Percentiles rank a stretch among this genome's conserved stretches.
phyloP scores from a whole-genome alignment of 2,329 filamentous ascomycete genomes.

The Exophiala bonariae region DNA sequence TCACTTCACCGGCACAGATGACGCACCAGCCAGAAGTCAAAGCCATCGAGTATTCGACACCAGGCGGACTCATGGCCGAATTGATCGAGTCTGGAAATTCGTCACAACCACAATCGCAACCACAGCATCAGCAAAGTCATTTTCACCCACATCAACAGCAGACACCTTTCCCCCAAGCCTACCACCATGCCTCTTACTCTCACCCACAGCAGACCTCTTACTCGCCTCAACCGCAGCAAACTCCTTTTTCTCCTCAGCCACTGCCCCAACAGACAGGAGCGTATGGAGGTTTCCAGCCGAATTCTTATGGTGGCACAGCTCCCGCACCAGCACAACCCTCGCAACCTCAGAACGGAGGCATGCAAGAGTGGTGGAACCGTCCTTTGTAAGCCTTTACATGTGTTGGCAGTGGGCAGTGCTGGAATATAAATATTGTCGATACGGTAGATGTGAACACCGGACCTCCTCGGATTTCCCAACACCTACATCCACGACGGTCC shows the following conservation, averaged over 20 bases:
- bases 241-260: neutral
- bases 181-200: neutral
- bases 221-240: neutral
- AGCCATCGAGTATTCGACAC: conserved; percentile 12
- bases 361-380: conserved; percentile 21
- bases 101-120: conserved; percentile 9
- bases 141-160: neutral
- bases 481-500: no score
- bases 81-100: conserved; percentile 21
- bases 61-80: conserved; percentile 26
- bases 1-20: conserved; percentile 11
- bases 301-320: neutral
- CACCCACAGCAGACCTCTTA: conserved; percentile 1
- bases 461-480: no score
- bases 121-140: neutral
- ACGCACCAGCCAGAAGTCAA: conserved; percentile 9
- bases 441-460: no score
- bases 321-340: neutral
- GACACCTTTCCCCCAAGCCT: neutral
- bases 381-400: neutral
- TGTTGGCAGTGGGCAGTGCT: no score
- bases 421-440: no score
- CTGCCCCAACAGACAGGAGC: neutral
- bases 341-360: conserved; percentile 5
- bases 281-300: conserved; percentile 1